A percentile compares a stretch with the other conserved stretches of the same genome.
These are phyloP conservation scores for Leccinum rimulosum DNA, from an alignment of 768 basidiomycete genomes.

Conservation along the genomic window DNA sequence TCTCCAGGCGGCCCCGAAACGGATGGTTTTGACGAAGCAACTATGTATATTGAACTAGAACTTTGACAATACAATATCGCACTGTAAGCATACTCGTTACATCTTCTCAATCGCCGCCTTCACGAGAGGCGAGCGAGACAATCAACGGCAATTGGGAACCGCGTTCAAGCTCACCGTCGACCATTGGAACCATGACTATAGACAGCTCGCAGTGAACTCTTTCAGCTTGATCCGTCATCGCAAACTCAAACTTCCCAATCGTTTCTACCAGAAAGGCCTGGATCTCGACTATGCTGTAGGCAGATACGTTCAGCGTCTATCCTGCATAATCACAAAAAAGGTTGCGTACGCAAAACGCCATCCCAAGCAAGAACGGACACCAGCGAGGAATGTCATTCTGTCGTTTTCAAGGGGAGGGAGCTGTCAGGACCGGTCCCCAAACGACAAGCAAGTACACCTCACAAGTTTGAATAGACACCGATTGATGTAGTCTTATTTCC, in stretches of 20 bases:
- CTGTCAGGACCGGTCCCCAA: background rate
- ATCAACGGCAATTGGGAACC: constrained; percentile 30
- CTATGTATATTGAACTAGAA: background rate
- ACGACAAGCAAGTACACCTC: background rate
- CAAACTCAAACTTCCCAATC: constrained; percentile 52
- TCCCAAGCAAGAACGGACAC: constrained; percentile 26
- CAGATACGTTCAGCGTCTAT: background rate
- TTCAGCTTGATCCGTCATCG: constrained; percentile 13
- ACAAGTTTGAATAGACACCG: constrained; percentile 33
- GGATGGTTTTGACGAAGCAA: background rate
- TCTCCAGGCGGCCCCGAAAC: background rate
- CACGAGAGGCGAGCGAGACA: background rate
- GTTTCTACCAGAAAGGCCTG: constrained; percentile 36
- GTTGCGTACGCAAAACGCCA: background rate
- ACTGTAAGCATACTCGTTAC: background rate
- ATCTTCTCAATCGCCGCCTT: background rate
- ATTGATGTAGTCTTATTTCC: constrained; percentile 22
- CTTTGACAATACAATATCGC: background rate
- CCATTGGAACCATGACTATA: constrained; percentile 32
- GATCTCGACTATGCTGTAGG: background rate
- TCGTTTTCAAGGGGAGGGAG: background rate
- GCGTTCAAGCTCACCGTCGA: constrained; percentile 30
- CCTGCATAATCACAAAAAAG: background rate
- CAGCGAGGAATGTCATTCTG: constrained; percentile 32
- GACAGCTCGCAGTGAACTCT: constrained; percentile 26